Evolutionary conservation across 2,329 filamentous ascomycete genomes (phyloP), one percentile per base, ranked within the genome.

Genomic region (Basipetospora chlamydospora): DNA sequence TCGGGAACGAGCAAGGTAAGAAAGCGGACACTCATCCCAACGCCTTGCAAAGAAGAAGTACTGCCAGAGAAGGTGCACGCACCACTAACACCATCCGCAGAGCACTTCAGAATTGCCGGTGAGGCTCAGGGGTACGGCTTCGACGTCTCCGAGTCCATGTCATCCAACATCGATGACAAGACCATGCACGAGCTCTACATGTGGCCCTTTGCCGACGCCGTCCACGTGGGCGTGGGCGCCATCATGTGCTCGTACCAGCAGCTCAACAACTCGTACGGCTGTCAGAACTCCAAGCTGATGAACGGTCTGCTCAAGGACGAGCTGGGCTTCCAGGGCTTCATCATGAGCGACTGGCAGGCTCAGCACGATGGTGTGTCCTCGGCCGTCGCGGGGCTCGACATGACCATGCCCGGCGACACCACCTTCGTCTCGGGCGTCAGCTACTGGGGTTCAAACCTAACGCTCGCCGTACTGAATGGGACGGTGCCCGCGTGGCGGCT

Each of bases 351-450:
- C 53, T 90, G 82, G 80, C 63, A 70, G 44, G 83, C 80, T 4
- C 79, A 85, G 47, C 80, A 87, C 47, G 63, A 73, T 3, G 80
- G 79, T 43, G 75, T 70, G 5, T 61, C 73, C 18, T 71, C 67
- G 25, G 77, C 81, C 3, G 62, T 74, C 26, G 80, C 81, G 16
- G 84, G 83, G 26, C 62, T 90, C 17, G 85, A 92, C 54, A 86
- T 90, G 81, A 69, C 70, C n/a, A 90, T 90, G 84, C 81, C 81
- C 1, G 83, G 84, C 38, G 88, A 95, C 51, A 80, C 80, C 2
- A 44, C 59, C 15, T 93, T 95, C 60, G 73, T 80, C 55, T 73
- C 70, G 4, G 81, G 81, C 6, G 56, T 59, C 35, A 79, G 77
- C 13, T 92, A 67, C 64, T 94, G 82, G 80, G 88, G 88, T 8